These are phyloP conservation scores for Xanthoconium stramineum DNA, from an alignment of 768 basidiomycete species.

Conservation along the genomic window DNA sequence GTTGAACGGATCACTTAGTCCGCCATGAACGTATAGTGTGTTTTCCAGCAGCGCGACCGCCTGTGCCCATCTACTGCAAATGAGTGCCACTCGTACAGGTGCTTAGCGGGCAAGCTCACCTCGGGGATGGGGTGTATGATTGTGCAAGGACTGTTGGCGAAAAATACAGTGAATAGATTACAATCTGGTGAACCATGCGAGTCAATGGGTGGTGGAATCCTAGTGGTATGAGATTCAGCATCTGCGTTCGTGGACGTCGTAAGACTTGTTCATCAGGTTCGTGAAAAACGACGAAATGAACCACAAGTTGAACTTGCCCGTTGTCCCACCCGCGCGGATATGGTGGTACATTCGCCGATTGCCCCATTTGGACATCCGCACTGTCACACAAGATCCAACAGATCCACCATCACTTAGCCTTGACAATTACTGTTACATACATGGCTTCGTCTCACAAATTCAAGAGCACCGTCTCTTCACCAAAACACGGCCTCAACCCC, in stretches of 20 bases:
- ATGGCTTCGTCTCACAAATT: slow-evolving; percentile 14
- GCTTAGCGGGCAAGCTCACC: slow-evolving; percentile 10
- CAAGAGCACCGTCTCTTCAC: too few species aligned
- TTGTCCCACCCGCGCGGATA: slow-evolving; percentile 7
- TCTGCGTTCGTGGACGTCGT: slow-evolving; percentile 11
- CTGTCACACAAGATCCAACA: neutral
- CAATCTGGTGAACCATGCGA: slow-evolving; percentile 11
- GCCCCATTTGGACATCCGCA: slow-evolving; percentile 12
- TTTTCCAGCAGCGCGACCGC: slow-evolving; percentile 57
- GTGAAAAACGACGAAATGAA: neutral
- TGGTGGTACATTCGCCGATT: neutral
- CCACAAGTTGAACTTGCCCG: neutral
- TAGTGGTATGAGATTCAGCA: slow-evolving; percentile 1
- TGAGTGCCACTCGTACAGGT: slow-evolving; percentile 5
- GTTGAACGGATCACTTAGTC: slow-evolving; percentile 71
- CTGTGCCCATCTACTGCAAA: slow-evolving; percentile 76
- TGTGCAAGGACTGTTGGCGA: slow-evolving; percentile 17
- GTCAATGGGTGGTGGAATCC: neutral
- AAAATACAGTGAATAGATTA: slow-evolving; percentile 12
- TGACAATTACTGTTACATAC: too few species aligned
- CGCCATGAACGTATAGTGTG: slow-evolving; percentile 72
- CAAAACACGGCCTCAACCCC: too few species aligned
- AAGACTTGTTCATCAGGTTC: slow-evolving; percentile 16
- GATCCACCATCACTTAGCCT: neutral
- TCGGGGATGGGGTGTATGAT: slow-evolving; percentile 23